Evolutionary conservation across 1,284 basidiomycete species (phyloP).

Genomic region (Boletus hoseneyae): DNA sequence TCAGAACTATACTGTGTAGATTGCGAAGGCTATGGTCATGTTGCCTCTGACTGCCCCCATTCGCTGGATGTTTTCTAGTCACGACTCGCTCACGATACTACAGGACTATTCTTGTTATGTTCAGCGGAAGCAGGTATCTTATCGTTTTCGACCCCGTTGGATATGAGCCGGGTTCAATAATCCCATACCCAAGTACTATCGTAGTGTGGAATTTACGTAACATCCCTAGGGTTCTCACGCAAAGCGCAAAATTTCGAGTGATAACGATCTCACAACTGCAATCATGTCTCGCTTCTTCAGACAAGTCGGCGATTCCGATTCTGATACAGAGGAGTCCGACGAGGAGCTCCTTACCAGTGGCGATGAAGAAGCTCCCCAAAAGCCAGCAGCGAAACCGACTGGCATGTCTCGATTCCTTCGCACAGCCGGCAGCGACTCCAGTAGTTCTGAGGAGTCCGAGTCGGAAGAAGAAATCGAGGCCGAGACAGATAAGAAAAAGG

Average conservation of each 20-base stretch:
- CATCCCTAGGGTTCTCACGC: slow-evolving; percentile 13
- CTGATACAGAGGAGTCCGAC: slow-evolving; percentile 73
- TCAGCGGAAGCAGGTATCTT: slow-evolving; percentile 19
- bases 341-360: slow-evolving; percentile 80
- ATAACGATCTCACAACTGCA: slow-evolving; percentile 27
- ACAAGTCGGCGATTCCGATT: slow-evolving; percentile 78
- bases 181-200: neutral
- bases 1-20: slow-evolving; percentile 65
- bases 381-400: slow-evolving; percentile 54
- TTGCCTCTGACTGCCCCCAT: slow-evolving; percentile 70
- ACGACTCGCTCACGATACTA: slow-evolving; percentile 8
- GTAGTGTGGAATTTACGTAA: slow-evolving; percentile 22
- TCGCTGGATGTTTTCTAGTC: slow-evolving; percentile 73
- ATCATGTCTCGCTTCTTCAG: slow-evolving; percentile 87
- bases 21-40: slow-evolving; percentile 72
- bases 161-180: slow-evolving; percentile 10
- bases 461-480: slow-evolving; percentile 44
- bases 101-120: slow-evolving; percentile 5
- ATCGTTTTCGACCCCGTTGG: slow-evolving; percentile 13
- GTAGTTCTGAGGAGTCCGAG: slow-evolving; percentile 46
- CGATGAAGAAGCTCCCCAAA: slow-evolving; percentile 59
- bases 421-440: slow-evolving; percentile 46
- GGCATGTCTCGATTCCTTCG: slow-evolving; percentile 73
- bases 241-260: slow-evolving; percentile 23
- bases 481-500: slow-evolving; percentile 45